Base-by-base conservation (phyloP, 2,329 filamentous ascomycete species). In the Penicillium sp. region DNA sequence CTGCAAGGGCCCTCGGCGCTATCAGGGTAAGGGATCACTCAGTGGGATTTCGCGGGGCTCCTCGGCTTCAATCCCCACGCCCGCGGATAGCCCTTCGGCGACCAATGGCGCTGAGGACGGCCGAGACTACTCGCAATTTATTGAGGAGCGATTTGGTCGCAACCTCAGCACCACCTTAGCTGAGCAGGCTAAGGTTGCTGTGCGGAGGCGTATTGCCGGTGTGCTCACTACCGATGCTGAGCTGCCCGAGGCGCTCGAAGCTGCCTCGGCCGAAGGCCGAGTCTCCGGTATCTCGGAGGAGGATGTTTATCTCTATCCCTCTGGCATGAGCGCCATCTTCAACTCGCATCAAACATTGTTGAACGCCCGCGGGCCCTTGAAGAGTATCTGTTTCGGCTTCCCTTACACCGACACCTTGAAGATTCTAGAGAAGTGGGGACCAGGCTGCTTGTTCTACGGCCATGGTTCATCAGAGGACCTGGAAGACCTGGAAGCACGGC, bases 351-450 rank as follows among this genome's bases (percentile, higher is more conserved):
- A 89, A 51, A 86, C 86, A 45, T 80, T 97, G 53, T 79, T 94
- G 63, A 79, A 81, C 54, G 83, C 86, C 0, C 85, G 88, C 39
- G 87, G 87, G 3, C 79, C 82, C 7, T 72, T 85, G 60, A 90
- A 91, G 76, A 96, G 92, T 74, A 87, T 99, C 71, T 93, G 90
- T 70, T 97, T 92, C 71, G 95, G 95, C n/a, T 99, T 99, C 68
- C 92, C 95, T 0, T 99, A 99, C 69, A 91, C 97, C 54, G 95
- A 99, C 76, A 97, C 95, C 0, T 83, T 98, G 56, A 99, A 99
- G 75, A 91, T 97, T 52, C 81, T 98, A 5, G 83, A 98, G 73
- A 99, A 98, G 75, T 98, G 96, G 75, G 95, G 94, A 0, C 90
- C 92, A 0, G 94, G 94, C 0, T 93, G 89, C 60, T 75, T 89